Base-by-base conservation (phyloP, 2,329 filamentous ascomycete genomes). In the Phaeosphaeriaceae sp. region DNA sequence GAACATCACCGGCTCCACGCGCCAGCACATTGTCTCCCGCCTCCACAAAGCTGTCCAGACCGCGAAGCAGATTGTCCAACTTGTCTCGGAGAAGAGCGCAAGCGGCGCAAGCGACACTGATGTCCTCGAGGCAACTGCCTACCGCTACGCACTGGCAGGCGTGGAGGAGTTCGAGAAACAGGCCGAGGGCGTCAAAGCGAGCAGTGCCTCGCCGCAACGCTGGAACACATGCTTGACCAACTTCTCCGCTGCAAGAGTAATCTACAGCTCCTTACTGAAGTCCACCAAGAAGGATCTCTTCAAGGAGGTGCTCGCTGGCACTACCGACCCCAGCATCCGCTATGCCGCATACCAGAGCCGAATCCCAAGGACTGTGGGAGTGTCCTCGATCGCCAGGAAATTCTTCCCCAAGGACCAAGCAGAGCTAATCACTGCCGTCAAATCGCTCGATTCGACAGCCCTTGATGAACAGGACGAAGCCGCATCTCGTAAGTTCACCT, bases 291-390 rank as follows among this genome's bases (percentile, higher is more conserved):
- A 88, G 61, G 94, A 97, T 58, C 82, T 91, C 35, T 95, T 92
- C 83, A 93, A 91, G 74, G 94, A 98, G 61, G 84, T 97, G 23
- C 82, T 99, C 57, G 88, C 90, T 49, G 89, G 91, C 69, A 96
- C 91, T 4, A 89, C 97, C 61, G 95, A 99, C 75, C 94, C 94
- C 1, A 97, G 93, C 62, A 92, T 99, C 70, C 90, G 94, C 63
- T 98, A 96, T 77, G 94, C 94, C 35, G 93, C 95, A 19, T 98
- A 98, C 77, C 93, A 97, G 78, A 85, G 93, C 75, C 91, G 94
- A 75, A 87, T 97, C 30, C 91, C 94, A 0, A 89, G 95, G 46
- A 97, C 93, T 1, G 87, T 93, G 54, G 89, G 94, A 2, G 89
- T 97, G 50, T 85, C 90, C 0, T 86, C 88, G 8, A 91, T 98